Evolutionary conservation across 2,329 filamentous ascomycete genomes (phyloP), one percentile per base, ranked within the genome.

Genomic region (Chaetomium strumarium): DNA sequence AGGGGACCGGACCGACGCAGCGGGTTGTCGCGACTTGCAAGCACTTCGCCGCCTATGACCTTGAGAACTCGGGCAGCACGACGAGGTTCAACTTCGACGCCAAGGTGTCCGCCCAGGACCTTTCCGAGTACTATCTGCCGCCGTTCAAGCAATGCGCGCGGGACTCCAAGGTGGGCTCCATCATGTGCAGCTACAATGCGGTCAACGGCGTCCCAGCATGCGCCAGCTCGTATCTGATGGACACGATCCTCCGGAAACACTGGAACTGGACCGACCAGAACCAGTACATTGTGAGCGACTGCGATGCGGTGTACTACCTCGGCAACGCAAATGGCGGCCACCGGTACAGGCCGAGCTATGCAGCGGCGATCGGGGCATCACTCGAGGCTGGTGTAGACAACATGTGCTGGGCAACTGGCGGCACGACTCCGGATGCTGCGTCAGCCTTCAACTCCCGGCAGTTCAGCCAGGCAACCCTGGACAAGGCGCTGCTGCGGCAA

Each of bases 91-190:
- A 64, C 38, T 65, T 63, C 52, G 53, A 66, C 24, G 24, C 37
- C 63, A 63, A 13, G 60, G 50, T 52, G 14, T 54, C 65, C 36
- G 49, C 72, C 49, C 83, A 86, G 60, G 84, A 88, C 51, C 68
- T 88, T 11, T 75, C 77, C 0, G 84, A 86, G 61, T 88, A 86
- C 66, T 87, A 85, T 62, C 72, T 85, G 41, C 80, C 80, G 0
- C 76, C 82, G 0, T 88, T 88, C 68, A 72, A 84, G 61, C 74
- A 75, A 62, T 86, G 84, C 64, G 79, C 76, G 43, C 72, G 77
- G 5, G 79, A 83, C 62, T 74, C 76, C 5, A 72, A 74, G 44
- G 77, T 78, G 2, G 72, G 74, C 8, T 83, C 80, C 37, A 72
- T 83, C 57, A 83, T 83, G 80, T 82, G 79, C 58, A 75, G 75